Base-by-base conservation (phyloP, 2,329 filamentous ascomycete genomes). In the Pseudocercospora macadamiae region DNA sequence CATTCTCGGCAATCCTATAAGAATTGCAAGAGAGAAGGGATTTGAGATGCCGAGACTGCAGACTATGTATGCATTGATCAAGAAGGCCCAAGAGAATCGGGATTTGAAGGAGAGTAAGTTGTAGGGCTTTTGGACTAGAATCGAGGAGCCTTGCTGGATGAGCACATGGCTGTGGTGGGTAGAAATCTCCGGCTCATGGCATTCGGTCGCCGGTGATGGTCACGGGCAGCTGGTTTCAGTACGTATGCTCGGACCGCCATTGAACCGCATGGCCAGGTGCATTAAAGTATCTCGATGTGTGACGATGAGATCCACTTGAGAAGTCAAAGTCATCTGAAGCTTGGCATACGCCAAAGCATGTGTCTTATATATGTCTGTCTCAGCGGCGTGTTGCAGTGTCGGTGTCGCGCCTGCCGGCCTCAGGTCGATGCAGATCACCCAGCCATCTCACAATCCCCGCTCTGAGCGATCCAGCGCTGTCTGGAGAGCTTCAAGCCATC, bases 1-100 rank as follows among this genome's bases (percentile, higher is more conserved):
- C 32, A 89, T 90, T 37, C 70, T 90, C 21, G 88, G 88, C 1
- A 90, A 90, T 69, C 86, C 88, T 0, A 83, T 90, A 26, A 76
- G 85, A 63, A 85, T 89, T 47, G 88, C 87, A 8, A 76, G 84
- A 64, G 80, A 79, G 54, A 80, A 81, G 51, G 87, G 87, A 0
- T 81, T 86, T 4, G 83, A 87, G 67, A 83, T 89, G 82, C 86
- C 86, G 9, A 76, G 86, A 70, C 68, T 90, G 75, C 86, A 89
- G 76, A 88, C 75, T 19, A 66, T 89, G 64, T 89, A 90, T 76
- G 87, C 86, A 23, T 70, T 89, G 65, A 70, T 89, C 63, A 81
- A 81, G 71, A 87, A 85, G 70, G 82, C 83, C 66, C 86, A 89
- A 77, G 72, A 75, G 63, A 79, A 80, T 52, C 76, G 83, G 55